A percentile compares a stretch with the other conserved stretches of the same genome.
These are phyloP conservation scores for Cladophialophora carrionii DNA, from an alignment of 2,329 filamentous ascomycete species.

Conservation along the genomic window DNA sequence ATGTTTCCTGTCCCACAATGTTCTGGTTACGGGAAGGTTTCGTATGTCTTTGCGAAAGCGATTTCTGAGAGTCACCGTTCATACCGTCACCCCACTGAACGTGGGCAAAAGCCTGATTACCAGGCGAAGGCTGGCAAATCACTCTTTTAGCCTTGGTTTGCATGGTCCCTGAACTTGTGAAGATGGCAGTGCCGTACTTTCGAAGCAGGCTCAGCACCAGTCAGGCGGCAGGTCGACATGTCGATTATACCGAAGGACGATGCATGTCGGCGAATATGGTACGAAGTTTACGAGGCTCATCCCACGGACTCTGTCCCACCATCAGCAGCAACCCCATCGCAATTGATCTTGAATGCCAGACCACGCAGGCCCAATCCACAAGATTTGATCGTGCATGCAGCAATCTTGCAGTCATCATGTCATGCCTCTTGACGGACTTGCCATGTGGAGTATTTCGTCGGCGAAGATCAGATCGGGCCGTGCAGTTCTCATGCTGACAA, in stretches of 20 bases:
- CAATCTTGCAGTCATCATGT: background rate
- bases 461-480: background rate
- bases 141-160: background rate
- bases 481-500: background rate
- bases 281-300: background rate
- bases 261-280: background rate
- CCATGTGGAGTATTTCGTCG: background rate
- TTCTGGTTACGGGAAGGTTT: background rate
- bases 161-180: background rate
- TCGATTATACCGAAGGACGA: background rate
- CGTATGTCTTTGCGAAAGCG: background rate
- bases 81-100: constrained; percentile 4
- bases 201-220: background rate
- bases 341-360: background rate
- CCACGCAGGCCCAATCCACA: background rate
- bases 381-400: background rate
- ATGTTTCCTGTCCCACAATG: background rate
- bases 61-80: background rate
- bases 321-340: no score
- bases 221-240: background rate
- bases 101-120: background rate
- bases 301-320: background rate
- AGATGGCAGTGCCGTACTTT: background rate
- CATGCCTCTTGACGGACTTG: background rate
- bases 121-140: constrained; percentile 9